Conservation (phyloP, 768 basidiomycete species). For the Tulasnella sp. region DNA sequence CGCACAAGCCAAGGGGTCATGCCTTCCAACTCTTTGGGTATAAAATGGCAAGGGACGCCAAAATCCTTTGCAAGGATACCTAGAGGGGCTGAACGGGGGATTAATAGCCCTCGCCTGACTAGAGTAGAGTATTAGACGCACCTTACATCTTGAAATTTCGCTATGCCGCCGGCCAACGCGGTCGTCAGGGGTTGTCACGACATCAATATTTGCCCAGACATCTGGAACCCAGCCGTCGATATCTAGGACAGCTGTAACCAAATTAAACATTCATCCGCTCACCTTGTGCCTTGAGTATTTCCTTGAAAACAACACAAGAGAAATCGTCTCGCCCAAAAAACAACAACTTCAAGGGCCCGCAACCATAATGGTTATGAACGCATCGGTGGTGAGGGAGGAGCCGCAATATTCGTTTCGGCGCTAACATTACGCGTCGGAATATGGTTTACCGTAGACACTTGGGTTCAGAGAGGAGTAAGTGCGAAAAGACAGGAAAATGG, state of each 20-base stretch:
- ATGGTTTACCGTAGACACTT: too few species aligned
- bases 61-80: conserved; percentile 45
- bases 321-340: conserved; percentile 87
- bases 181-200: conserved; percentile 65
- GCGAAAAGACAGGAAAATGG: too few species aligned
- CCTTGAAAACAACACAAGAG: conserved; percentile 59
- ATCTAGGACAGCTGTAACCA: too few species aligned
- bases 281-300: conserved; percentile 56
- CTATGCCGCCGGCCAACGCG: conserved; percentile 51
- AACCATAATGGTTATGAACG: background rate
- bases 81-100: conserved; percentile 48
- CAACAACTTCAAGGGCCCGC: conserved; percentile 53
- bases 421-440: too few species aligned
- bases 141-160: conserved; percentile 45
- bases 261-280: too few species aligned
- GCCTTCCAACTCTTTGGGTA: conserved; percentile 42
- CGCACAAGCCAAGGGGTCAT: conserved; percentile 47
- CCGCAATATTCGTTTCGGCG: too few species aligned
- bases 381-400: too few species aligned
- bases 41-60: conserved; percentile 42
- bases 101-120: too few species aligned
- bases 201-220: conserved; percentile 55
- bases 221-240: conserved; percentile 44
- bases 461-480: too few species aligned
- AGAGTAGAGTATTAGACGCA: background rate